Evolutionary conservation across 495 filamentous ascomycete species (phyloP), one percentile per base, ranked within the genome.

Genomic region (Choiromyces venosus): DNA sequence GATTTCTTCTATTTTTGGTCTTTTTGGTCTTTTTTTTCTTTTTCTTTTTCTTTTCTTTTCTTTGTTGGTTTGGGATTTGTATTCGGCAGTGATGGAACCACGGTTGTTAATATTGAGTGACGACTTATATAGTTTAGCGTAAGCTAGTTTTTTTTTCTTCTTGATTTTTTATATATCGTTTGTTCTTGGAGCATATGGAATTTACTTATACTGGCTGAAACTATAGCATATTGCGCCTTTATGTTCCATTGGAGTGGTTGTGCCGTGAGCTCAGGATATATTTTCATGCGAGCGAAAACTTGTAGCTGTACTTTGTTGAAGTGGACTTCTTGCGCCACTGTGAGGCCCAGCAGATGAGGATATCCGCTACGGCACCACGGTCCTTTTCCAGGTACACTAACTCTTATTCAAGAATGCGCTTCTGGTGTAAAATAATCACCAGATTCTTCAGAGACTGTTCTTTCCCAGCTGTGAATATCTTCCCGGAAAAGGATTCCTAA

Each of bases 11-110:
- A 40, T 68, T 14, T 35, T 46, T 61, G 37, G 44, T 74, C 37
- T 56, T 74, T 35, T 42, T 70, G 16, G 37, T 69, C 44, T 73
- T 66, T 46, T 56, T 61, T 67, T n/a, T n/a, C 35, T 61, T 44
- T 65, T 35, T 36, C 70, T 33, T 44, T 29, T 33, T 16, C 35
- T 75, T 68, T 36, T 66, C 69, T 46, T 37, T 37, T 52, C 8
- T 21, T 29, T 61, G 12, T 61, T 4, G 12, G 25, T 25, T 61
- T 39, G 66, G 69, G 56, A 21, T 66, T 69, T 69, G 18, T 35
- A 37, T 38, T 42, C 18, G 66, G 68, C 65, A 46, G 35, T 46
- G 42, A 14, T 18, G 10, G 52, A 33, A 29, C 52, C 52, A 12
- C n/a, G n/a, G n/a, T 12, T 61, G 52, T 61, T 33, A 61, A 61